A percentile compares a stretch with the other conserved stretches of the same genome.
Conservation (phyloP, 495 filamentous ascomycete species). For the Lentithecium fluviatile region DNA sequence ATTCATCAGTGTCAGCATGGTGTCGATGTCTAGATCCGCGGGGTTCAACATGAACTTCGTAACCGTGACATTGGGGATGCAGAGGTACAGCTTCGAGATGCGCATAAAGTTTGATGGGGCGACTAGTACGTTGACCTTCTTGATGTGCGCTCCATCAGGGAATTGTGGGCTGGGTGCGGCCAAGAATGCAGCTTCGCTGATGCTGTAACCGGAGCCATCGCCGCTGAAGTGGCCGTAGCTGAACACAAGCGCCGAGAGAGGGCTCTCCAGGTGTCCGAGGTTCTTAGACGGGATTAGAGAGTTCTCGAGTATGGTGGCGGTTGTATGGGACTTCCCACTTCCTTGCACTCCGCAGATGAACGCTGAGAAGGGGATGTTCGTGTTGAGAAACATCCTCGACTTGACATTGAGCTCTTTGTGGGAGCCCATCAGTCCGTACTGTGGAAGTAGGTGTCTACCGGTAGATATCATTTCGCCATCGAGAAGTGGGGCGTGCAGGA, state of each 20-base stretch:
- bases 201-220: slow-evolving; percentile 18
- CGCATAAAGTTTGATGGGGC: slow-evolving; percentile 12
- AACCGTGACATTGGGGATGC: slow-evolving; percentile 46
- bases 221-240: slow-evolving; percentile 14
- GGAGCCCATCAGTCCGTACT: no score
- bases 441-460: no score
- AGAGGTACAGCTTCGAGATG: slow-evolving; percentile 34
- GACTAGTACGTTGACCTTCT: slow-evolving; percentile 15
- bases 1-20: slow-evolving; percentile 24
- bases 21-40: slow-evolving; percentile 10
- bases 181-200: slow-evolving; percentile 27
- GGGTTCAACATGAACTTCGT: slow-evolving; percentile 19
- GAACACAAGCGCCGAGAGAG: slow-evolving; percentile 24
- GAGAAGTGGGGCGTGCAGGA: slow-evolving; percentile 1
- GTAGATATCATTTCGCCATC: no score
- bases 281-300: slow-evolving; percentile 66
- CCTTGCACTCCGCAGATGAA: slow-evolving; percentile 80
- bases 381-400: slow-evolving; percentile 58
- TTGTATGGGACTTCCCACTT: slow-evolving; percentile 72
- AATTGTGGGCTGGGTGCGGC: slow-evolving; percentile 5
- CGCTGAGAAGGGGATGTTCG: slow-evolving; percentile 62
- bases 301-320: slow-evolving; percentile 66
- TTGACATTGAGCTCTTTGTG: no score
- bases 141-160: not conserved
- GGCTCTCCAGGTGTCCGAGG: slow-evolving; percentile 46